phyloP scores from a whole-genome alignment of 345 rosid genomes.

The Gossypium herbaceum region DNA sequence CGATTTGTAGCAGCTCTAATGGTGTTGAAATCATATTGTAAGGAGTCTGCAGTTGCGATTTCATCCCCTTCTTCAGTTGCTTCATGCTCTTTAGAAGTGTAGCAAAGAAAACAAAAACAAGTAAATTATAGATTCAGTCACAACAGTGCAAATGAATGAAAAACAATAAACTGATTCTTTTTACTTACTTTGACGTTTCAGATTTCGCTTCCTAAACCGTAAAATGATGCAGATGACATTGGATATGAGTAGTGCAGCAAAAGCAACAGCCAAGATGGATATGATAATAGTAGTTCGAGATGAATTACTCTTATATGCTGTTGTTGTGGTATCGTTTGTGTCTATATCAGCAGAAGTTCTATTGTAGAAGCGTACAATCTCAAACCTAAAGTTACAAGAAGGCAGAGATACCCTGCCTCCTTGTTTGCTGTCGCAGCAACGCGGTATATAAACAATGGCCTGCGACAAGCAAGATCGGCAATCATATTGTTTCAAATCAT shows the following conservation, averaged over 20 bases:
- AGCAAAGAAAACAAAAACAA: not conserved
- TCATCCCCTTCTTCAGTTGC: slow-evolving; percentile 17
- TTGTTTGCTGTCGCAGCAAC: not conserved
- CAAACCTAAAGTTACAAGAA: slow-evolving; percentile 34
- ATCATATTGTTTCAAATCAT: slow-evolving; percentile 20
- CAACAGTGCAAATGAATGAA: not conserved
- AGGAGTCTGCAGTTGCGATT: slow-evolving; percentile 10
- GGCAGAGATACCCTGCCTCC: slow-evolving; percentile 23
- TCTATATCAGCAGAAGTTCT: not conserved
- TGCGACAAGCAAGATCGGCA: slow-evolving; percentile 19
- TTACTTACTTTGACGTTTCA: slow-evolving; percentile 25
- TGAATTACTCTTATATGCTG: not conserved
- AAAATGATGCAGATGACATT: slow-evolving; percentile 5
- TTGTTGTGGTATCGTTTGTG: not conserved
- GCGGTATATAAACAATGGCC: not conserved
- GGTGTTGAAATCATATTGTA: slow-evolving; percentile 26
- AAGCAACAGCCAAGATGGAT: slow-evolving; percentile 2
- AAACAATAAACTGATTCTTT: not conserved
- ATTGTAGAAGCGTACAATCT: slow-evolving; percentile 20
- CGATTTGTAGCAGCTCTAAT: slow-evolving; percentile 33
- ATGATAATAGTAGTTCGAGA: slow-evolving; percentile 9
- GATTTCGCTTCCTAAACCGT: slow-evolving; percentile 13
- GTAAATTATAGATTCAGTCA: not conserved
- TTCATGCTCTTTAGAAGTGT: not conserved
- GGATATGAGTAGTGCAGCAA: not conserved